phyloP scores from a whole-genome alignment of 306 rosid genomes.

The Cucumis hystrix region DNA sequence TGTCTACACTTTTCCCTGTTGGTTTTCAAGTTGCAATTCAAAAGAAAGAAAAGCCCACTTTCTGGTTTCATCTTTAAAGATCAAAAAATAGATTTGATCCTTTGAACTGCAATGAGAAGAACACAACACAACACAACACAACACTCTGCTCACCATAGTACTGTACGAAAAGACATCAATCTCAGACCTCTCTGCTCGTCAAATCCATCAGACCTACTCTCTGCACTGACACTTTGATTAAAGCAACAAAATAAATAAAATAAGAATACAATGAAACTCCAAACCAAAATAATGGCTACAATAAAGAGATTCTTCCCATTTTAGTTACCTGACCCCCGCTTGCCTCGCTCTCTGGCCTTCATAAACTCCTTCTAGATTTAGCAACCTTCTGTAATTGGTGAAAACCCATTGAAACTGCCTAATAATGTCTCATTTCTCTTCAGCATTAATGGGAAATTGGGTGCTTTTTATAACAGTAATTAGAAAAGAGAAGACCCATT shows the following conservation, averaged over 20 bases:
- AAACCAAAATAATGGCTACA: neutral
- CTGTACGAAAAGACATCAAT: slow-evolving; percentile 11
- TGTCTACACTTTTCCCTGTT: neutral
- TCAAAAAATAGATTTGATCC: neutral
- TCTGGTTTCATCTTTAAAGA: neutral
- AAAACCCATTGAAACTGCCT: neutral
- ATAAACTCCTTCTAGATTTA: slow-evolving; percentile 22
- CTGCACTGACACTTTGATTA: slow-evolving; percentile 21
- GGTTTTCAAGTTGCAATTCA: slow-evolving; percentile 6
- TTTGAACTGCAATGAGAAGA: neutral
- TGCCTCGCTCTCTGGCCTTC: slow-evolving; percentile 7
- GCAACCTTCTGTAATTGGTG: slow-evolving; percentile 7
- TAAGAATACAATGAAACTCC: slow-evolving; percentile 6
- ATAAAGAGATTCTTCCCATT: slow-evolving; percentile 8
- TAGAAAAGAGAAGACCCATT: too few species aligned
- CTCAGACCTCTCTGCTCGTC: neutral
- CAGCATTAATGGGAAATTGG: neutral
- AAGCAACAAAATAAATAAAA: neutral
- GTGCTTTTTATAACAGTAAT: neutral
- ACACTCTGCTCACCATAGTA: neutral
- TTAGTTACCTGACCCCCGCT: slow-evolving; percentile 20
- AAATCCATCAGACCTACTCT: slow-evolving; percentile 1
- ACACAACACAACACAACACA: neutral
- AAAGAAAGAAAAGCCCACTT: too few species aligned
- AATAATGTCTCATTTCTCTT: neutral